Conservation (phyloP, 805 yeast species). For the Ogataea salicorniae region DNA sequence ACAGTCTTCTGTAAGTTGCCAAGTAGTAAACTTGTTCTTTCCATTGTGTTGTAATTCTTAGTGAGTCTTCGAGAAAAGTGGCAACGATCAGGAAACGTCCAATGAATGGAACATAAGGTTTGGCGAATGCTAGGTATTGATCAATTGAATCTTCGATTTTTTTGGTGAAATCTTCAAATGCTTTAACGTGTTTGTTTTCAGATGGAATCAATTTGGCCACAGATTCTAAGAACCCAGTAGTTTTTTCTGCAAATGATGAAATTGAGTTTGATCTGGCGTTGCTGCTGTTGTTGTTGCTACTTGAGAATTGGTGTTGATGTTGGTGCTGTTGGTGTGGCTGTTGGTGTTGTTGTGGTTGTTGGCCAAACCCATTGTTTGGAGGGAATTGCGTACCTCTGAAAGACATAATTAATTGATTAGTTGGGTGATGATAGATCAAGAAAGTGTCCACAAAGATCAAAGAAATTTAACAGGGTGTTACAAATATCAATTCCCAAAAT, state of each 20-base stretch:
- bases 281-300: neutral
- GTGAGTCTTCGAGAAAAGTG: slow-evolving; percentile 85
- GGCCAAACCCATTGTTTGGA: slow-evolving; percentile 6
- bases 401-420: slow-evolving; percentile 17
- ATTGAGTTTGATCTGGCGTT: slow-evolving; percentile 1
- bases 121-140: slow-evolving; percentile 45
- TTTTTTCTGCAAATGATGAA: slow-evolving; percentile 1
- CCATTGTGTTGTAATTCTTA: slow-evolving; percentile 86
- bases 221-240: slow-evolving; percentile 14
- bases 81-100: slow-evolving; percentile 91
- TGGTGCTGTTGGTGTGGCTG: slow-evolving; percentile 12
- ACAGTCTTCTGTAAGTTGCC: slow-evolving; percentile 72
- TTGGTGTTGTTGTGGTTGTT: slow-evolving; percentile 4
- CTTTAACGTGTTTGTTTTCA: slow-evolving; percentile 26
- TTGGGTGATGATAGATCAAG: too few species aligned
- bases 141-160: slow-evolving; percentile 51
- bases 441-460: too few species aligned
- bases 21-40: slow-evolving; percentile 82
- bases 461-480: too few species aligned
- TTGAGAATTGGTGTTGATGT: neutral
- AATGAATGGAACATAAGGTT: slow-evolving; percentile 77
- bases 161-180: slow-evolving; percentile 48
- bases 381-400: slow-evolving; percentile 32
- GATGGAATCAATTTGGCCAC: slow-evolving; percentile 29
- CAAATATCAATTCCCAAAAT: too few species aligned